Evolutionary conservation across 352 stramenopile species (phyloP).

Genomic region (Elongisporangium anandrum): DNA sequence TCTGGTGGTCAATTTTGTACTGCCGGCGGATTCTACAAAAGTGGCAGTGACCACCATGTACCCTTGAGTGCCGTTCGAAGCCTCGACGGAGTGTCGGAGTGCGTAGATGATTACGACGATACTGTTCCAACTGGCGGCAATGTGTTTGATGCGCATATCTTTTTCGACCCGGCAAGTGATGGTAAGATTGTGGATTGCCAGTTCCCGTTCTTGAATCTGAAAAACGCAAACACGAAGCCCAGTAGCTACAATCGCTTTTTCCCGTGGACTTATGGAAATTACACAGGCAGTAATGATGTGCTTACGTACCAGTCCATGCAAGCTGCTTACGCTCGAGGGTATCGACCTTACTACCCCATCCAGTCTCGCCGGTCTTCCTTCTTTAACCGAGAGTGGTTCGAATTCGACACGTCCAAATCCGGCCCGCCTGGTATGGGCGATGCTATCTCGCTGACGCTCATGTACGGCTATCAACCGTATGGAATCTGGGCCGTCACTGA

Average conservation of each 20-base stretch:
- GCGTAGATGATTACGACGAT: conserved; percentile 38
- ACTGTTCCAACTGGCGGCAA: conserved; percentile 48
- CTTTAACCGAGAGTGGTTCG: conserved; percentile 85
- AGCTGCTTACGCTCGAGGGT: conserved; percentile 45
- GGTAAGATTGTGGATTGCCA: conserved; percentile 81
- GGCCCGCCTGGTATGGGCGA: conserved; percentile 41
- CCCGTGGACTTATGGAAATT: conserved; percentile 41
- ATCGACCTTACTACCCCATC: conserved; percentile 88
- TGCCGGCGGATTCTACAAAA: conserved; percentile 59
- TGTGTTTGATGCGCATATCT: conserved; percentile 71
- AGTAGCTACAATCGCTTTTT: conserved; percentile 35
- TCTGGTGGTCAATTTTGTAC: conserved; percentile 58
- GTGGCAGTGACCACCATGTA: conserved; percentile 14
- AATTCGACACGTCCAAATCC: conserved; percentile 46
- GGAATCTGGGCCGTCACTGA: conserved; percentile 73
- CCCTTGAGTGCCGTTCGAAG: conserved; percentile 22
- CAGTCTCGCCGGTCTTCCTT: conserved; percentile 79
- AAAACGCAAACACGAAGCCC: conserved; percentile 29
- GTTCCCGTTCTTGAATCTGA: conserved; percentile 77
- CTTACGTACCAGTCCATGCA: conserved; percentile 70
- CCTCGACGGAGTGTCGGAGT: conserved; percentile 30
- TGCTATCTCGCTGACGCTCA: conserved; percentile 50
- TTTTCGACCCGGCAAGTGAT: conserved; percentile 61
- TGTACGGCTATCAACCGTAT: conserved; percentile 67
- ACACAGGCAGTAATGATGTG: conserved; percentile 28